A percentile compares a stretch with the other conserved stretches of the same genome.
Evolutionary conservation across 495 filamentous ascomycete species (phyloP).

Genomic region (Xylaria palmicola): DNA sequence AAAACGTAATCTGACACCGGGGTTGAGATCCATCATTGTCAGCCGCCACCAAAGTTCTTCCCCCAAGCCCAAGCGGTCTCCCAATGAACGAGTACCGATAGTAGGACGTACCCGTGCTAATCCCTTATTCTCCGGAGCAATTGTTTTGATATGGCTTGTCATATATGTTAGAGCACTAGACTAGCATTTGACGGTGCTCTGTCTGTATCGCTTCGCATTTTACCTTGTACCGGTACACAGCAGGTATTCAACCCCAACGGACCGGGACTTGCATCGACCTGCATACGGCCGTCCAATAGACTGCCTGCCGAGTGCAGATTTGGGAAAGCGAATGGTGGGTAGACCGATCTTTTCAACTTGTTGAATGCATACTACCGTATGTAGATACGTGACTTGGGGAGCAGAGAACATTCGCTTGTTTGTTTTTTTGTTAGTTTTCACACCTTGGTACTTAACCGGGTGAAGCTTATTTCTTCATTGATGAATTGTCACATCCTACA

Average conservation of each 20-base stretch:
- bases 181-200: too few relatives aligned
- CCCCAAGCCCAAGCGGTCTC: background rate
- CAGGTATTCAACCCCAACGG: conserved; percentile 6
- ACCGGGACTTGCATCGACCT: conserved; percentile 15
- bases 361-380: background rate
- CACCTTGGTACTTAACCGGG: too few relatives aligned
- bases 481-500: too few relatives aligned
- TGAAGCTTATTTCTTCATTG: too few relatives aligned
- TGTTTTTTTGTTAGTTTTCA: too few relatives aligned
- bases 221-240: background rate
- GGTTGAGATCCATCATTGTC: conserved; percentile 1
- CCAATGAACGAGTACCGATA: background rate
- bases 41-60: background rate
- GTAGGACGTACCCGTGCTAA: background rate
- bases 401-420: too few relatives aligned
- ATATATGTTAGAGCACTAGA: too few relatives aligned
- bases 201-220: background rate
- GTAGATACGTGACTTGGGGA: too few relatives aligned
- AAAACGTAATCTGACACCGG: conserved; percentile 5
- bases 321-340: background rate
- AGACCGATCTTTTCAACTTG: background rate
- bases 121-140: too few relatives aligned
- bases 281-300: conserved; percentile 8
- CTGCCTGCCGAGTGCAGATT: background rate
- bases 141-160: background rate